Evolutionary conservation across 2,329 filamentous ascomycete genomes (phyloP), one percentile per base, ranked within the genome.

Genomic region (Fusarium redolens): DNA sequence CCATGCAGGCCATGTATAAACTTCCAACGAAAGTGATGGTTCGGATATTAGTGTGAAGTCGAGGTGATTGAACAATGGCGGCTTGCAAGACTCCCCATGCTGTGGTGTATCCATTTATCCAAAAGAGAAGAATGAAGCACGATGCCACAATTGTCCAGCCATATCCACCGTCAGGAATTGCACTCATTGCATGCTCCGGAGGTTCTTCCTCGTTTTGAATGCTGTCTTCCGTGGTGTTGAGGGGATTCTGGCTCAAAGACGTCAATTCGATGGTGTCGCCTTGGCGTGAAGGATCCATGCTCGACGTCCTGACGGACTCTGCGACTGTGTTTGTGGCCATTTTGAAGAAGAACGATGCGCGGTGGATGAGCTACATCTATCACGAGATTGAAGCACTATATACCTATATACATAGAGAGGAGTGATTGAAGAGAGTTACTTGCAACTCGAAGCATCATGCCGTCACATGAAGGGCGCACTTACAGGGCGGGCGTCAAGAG

Each of bases 51-150:
- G 65, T 43, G 3, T 59, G 30, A 1, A 58, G 14, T 0, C 28
- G 41, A 1, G 58, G 45, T 0, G 52, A 52, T 5, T 45, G 59
- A 4, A 69, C 44, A 0, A 69, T 38, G 2, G 59, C 47, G 1
- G 65, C 59, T 15, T 69, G 65, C 1, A 69, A 11, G 2, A 69
- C 45, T 4, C 67, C 67, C 67, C 67, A 69, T 0, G 65, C 40
- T 1, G 38, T 51, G 0, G 65, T 54, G 8, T 56, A 69, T 0
- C 35, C 45, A 1, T 69, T 65, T 15, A 69, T 65, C 67, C 65
- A 69, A 4, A 69, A 69, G 0, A 59, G 3, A 0, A 58, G 28
- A 41, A 20, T n/a, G 2, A 65, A 69, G 5, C 65, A 69, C 0
- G 37, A 44, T 1, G 38, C 40, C 9, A 69, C 47, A 18, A 69